Conservation (phyloP, 805 yeast genomes). For the Kodamaea jinghongensis region DNA sequence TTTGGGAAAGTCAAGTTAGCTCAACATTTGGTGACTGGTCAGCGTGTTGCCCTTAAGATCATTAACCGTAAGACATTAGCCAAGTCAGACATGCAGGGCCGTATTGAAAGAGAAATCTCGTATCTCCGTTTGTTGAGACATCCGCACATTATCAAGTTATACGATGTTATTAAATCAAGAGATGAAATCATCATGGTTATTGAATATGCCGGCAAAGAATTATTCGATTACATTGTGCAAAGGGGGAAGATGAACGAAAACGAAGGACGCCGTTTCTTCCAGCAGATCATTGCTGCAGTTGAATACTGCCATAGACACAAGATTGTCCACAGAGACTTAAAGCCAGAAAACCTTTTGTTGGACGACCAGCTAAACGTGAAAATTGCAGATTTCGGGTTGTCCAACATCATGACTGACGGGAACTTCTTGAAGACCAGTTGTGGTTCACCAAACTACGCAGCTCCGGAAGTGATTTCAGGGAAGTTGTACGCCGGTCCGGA, state of each 20-base stretch:
- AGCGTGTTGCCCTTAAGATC: constrained; percentile 28
- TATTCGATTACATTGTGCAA: constrained; percentile 30
- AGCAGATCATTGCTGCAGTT: constrained; percentile 30
- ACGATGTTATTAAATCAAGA: constrained; percentile 30
- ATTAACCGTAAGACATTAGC: constrained; percentile 30
- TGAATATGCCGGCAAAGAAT: constrained; percentile 29
- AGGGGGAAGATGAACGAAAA: constrained; percentile 30
- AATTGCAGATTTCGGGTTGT: constrained; percentile 29
- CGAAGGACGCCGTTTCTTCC: constrained; percentile 29
- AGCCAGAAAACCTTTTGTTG: constrained; percentile 64
- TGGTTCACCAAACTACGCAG: constrained; percentile 31
- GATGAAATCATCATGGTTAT: constrained; percentile 32
- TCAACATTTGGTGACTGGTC: constrained; percentile 28
- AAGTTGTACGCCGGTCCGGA: constrained; percentile 32
- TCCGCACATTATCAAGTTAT: constrained; percentile 31
- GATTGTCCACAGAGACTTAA: constrained; percentile 65
- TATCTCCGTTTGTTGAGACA: constrained; percentile 28
- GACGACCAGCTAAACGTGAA: constrained; percentile 30
- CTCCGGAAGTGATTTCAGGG: constrained; percentile 31
- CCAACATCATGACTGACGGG: constrained; percentile 33
- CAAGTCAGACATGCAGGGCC: constrained; percentile 30
- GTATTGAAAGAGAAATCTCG: constrained; percentile 29
- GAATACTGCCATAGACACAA: constrained; percentile 32
- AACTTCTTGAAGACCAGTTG: constrained; percentile 30
- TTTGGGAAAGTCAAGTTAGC: constrained; percentile 33